These are phyloP conservation scores for Boletellus ananas DNA, from an alignment of 768 basidiomycete genomes.

Conservation along the genomic window DNA sequence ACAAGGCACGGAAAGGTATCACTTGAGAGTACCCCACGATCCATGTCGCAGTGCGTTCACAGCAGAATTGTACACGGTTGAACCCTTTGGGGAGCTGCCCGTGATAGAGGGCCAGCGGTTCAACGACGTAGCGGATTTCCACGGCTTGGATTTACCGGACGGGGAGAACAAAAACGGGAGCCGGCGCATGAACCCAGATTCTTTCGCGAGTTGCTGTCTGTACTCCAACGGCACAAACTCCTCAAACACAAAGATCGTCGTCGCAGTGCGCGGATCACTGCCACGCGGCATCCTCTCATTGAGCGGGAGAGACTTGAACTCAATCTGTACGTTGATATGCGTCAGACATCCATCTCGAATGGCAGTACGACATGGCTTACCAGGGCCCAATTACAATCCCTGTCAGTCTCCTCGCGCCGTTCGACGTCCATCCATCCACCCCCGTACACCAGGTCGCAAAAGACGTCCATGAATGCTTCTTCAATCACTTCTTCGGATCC, in stretches of 20 bases:
- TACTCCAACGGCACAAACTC: slow-evolving; percentile 92
- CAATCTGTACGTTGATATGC: slow-evolving; percentile 53
- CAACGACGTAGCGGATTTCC: slow-evolving; percentile 75
- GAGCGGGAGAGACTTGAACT: slow-evolving; percentile 76
- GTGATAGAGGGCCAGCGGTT: slow-evolving; percentile 74
- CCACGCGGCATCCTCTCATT: slow-evolving; percentile 15
- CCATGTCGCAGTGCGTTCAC: no score
- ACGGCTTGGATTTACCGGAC: slow-evolving; percentile 46
- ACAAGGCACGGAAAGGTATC: no score
- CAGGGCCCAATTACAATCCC: slow-evolving; percentile 91
- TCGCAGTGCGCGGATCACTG: slow-evolving; percentile 67
- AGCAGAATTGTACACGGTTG: slow-evolving; percentile 19
- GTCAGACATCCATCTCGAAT: background rate
- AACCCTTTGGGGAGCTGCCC: slow-evolving; percentile 52
- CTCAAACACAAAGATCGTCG: slow-evolving; percentile 80
- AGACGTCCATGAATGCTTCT: slow-evolving; percentile 85
- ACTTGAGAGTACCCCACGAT: no score
- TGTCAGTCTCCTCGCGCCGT: slow-evolving; percentile 63
- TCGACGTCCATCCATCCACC: slow-evolving; percentile 84
- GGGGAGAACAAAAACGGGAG: slow-evolving; percentile 67
- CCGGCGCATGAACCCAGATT: slow-evolving; percentile 50
- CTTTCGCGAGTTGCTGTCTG: slow-evolving; percentile 63
- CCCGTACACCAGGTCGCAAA: slow-evolving; percentile 77
- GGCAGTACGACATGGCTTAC: slow-evolving; percentile 43
- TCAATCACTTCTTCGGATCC: slow-evolving; percentile 82